Evolutionary conservation across 1,284 basidiomycete genomes (phyloP).

Genomic region (Ganoderma resinaceum): DNA sequence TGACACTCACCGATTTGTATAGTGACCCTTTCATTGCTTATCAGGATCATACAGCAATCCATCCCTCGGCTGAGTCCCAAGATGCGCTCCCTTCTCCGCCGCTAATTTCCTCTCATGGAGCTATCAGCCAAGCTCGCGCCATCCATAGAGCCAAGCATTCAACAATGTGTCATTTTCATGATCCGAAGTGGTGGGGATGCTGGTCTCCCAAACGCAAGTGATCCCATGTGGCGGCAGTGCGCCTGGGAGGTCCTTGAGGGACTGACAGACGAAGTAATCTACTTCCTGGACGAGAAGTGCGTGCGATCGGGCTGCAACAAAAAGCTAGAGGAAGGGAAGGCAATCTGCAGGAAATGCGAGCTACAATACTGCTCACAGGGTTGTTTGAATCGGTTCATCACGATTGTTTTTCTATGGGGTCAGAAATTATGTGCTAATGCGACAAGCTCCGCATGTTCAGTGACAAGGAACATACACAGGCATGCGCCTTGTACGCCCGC

Average conservation of each 20-base stretch:
- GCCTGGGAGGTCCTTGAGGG: neutral
- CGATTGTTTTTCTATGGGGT: no score
- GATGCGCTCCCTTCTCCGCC: neutral
- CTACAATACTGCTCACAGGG: no score
- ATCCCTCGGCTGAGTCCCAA: neutral
- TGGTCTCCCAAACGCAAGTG: neutral
- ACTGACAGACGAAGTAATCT: neutral
- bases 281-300: neutral
- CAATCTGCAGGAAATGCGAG: neutral
- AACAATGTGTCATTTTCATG: neutral
- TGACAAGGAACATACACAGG: no score
- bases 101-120: neutral
- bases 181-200: neutral
- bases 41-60: neutral
- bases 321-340: neutral
- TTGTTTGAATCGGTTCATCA: no score
- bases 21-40: neutral
- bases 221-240: neutral
- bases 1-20: neutral
- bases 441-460: no score
- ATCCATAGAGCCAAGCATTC: neutral
- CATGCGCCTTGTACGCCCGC: no score
- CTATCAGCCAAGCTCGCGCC: neutral
- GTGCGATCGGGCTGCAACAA: no score
- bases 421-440: no score